phyloP scores from a whole-genome alignment of 176 grass and related monocot genomes.

The Miscanthus lutarioriparius region DNA sequence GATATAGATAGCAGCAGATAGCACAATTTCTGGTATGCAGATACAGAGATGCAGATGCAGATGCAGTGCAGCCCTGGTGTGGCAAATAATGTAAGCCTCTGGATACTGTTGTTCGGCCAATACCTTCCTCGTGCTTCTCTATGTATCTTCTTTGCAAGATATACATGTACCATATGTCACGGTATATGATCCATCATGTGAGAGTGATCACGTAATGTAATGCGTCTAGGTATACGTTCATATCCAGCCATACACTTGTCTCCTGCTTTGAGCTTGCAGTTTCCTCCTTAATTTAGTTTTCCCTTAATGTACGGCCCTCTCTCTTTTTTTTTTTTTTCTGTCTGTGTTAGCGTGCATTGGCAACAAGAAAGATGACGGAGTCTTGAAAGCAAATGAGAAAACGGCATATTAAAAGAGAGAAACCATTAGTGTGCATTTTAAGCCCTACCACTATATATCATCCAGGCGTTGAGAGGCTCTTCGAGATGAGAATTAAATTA shows the following conservation, averaged over 20 bases:
- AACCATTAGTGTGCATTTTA: not conserved
- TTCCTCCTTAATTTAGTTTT: not conserved
- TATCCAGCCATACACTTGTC: not conserved
- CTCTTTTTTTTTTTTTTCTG: not conserved
- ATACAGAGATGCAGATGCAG: not conserved
- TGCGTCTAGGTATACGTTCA: too few relatives aligned
- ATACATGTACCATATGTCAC: too few relatives aligned
- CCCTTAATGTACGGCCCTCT: too few relatives aligned
- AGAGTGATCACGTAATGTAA: too few relatives aligned
- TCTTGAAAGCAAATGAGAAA: not conserved
- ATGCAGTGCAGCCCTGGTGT: too few relatives aligned
- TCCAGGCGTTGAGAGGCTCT: not conserved
- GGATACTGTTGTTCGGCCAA: not conserved
- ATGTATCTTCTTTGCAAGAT: too few relatives aligned
- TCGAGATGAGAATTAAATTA: not conserved
- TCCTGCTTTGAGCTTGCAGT: not conserved
- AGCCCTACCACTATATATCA: not conserved
- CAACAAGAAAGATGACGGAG: not conserved
- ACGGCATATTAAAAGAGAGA: not conserved
- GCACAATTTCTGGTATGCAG: not conserved
- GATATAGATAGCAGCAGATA: too few relatives aligned
- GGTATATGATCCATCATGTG: too few relatives aligned
- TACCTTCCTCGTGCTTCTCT: too few relatives aligned
- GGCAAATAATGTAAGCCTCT: not conserved
- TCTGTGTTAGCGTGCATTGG: not conserved